These are phyloP conservation scores for Prunus campanulata DNA, from an alignment of 306 rosid genomes.

Conservation along the genomic window DNA sequence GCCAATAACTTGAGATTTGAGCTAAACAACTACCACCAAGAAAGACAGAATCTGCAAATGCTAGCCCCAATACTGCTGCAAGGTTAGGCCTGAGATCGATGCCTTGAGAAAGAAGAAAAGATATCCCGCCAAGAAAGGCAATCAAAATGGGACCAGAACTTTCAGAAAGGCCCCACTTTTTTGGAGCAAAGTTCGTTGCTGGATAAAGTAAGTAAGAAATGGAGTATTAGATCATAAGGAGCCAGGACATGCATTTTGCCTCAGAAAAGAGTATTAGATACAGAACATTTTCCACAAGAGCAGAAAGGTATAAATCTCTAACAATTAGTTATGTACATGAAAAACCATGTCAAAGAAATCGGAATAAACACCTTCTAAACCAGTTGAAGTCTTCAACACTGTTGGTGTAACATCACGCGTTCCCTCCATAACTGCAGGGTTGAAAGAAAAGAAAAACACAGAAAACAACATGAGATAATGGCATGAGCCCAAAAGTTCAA, in stretches of 20 bases:
- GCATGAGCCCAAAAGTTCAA: not conserved
- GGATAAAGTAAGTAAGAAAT: conserved; percentile 24
- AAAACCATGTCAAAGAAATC: not conserved
- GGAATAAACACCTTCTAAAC: conserved; percentile 68
- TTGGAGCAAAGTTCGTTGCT: conserved; percentile 84
- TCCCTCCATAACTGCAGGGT: conserved; percentile 72
- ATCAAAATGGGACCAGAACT: conserved; percentile 54
- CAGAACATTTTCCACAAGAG: not conserved
- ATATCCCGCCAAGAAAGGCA: conserved; percentile 71
- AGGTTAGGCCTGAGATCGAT: conserved; percentile 89
- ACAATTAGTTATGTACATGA: not conserved
- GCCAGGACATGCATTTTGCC: conserved; percentile 3
- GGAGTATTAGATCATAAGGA: not conserved
- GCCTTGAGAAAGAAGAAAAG: conserved; percentile 78
- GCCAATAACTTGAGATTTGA: conserved; percentile 95
- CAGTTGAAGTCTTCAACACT: conserved; percentile 75
- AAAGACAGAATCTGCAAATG: conserved; percentile 69
- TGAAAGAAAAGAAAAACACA: conserved; percentile 14
- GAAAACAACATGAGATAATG: conserved; percentile 16
- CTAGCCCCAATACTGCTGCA: conserved; percentile 66
- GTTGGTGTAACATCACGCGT: conserved; percentile 73
- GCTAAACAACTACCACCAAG: conserved; percentile 95
- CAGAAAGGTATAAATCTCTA: not conserved
- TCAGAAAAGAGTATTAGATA: conserved; percentile 9
- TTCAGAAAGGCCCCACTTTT: conserved; percentile 92